These are phyloP conservation scores for Trametes versicolor DNA, from an alignment of 1,284 basidiomycete genomes.

Conservation along the genomic window DNA sequence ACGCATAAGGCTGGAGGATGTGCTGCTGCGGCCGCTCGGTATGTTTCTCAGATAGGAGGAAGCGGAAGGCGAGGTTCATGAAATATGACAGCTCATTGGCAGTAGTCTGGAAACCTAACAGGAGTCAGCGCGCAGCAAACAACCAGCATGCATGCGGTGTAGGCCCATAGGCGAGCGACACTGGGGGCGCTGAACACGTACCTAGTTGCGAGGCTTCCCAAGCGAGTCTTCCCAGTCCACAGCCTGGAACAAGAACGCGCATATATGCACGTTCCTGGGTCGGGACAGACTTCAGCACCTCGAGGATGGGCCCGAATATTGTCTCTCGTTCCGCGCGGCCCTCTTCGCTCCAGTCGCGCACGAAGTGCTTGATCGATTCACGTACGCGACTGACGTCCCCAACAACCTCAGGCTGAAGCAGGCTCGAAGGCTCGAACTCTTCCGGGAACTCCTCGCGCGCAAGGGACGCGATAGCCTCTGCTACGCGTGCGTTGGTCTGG, in stretches of 20 bases:
- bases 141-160: neutral
- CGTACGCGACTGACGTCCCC: conserved; percentile 59
- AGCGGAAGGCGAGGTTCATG: conserved; percentile 69
- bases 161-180: too few species aligned
- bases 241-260: conserved; percentile 68
- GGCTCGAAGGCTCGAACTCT: conserved; percentile 13
- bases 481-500: conserved; percentile 55
- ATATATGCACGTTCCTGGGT: conserved; percentile 41
- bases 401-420: conserved; percentile 34
- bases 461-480: conserved; percentile 56
- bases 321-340: conserved; percentile 59
- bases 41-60: conserved; percentile 58
- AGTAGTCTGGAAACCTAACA: conserved; percentile 60
- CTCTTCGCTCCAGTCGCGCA: conserved; percentile 72
- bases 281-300: conserved; percentile 49
- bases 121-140: neutral
- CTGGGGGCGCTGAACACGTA: conserved; percentile 38
- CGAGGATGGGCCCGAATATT: conserved; percentile 65
- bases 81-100: conserved; percentile 71
- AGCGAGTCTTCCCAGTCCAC: conserved; percentile 69
- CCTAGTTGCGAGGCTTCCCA: conserved; percentile 73
- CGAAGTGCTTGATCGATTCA: conserved; percentile 70
- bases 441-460: conserved; percentile 43
- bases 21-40: conserved; percentile 57
- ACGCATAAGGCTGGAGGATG: conserved; percentile 63